These are phyloP conservation scores for Kuraishia piskuri DNA, from an alignment of 805 yeast genomes.

Conservation along the genomic window DNA sequence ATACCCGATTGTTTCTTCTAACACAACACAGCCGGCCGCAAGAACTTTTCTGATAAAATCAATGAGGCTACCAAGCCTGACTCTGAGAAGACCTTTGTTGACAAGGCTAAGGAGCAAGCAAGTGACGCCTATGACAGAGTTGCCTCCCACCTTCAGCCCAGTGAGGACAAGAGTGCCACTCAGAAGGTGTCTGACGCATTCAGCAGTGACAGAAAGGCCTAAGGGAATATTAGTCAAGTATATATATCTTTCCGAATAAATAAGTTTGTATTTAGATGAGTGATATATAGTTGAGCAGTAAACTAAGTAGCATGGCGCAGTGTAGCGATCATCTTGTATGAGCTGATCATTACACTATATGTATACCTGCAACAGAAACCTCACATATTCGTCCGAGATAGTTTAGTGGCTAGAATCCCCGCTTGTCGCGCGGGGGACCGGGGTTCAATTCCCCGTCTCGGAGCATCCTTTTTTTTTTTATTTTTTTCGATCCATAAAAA, in stretches of 20 bases:
- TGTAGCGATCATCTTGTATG: too few species aligned
- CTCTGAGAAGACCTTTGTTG: slow-evolving; percentile 46
- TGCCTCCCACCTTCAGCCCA: slow-evolving; percentile 50
- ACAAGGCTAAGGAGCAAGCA: slow-evolving; percentile 57
- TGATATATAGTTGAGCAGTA: background rate
- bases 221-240: background rate
- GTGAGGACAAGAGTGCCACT: slow-evolving; percentile 46
- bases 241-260: background rate
- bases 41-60: slow-evolving; percentile 55
- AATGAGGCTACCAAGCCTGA: slow-evolving; percentile 60
- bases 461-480: background rate
- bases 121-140: slow-evolving; percentile 54
- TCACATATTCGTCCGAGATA: background rate
- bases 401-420: slow-evolving; percentile 4
- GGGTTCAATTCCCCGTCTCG: slow-evolving; percentile 5
- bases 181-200: slow-evolving; percentile 58
- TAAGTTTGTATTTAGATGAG: background rate
- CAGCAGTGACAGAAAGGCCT: slow-evolving; percentile 32
- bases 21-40: slow-evolving; percentile 43
- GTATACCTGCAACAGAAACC: background rate
- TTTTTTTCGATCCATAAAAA: background rate
- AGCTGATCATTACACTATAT: slow-evolving; percentile 19
- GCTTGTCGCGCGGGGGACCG: slow-evolving; percentile 5
- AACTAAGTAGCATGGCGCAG: too few species aligned
- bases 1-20: slow-evolving; percentile 3